A percentile compares a stretch with the other conserved stretches of the same genome.
phyloP scores from a whole-genome alignment of 345 rosid species.

The Hibiscus mutabilis region DNA sequence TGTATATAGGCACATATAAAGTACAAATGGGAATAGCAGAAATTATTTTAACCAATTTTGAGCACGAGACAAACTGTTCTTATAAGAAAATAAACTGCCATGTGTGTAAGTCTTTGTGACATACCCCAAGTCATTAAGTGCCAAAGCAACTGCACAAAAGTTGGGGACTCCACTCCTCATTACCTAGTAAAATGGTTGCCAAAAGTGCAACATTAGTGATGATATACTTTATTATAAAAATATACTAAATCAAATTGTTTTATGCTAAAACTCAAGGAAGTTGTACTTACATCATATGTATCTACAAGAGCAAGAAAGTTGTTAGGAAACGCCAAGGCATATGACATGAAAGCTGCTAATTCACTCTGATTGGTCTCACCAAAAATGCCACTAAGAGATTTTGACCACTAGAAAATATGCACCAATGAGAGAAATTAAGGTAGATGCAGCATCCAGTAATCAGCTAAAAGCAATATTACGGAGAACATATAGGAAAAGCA shows the following conservation, averaged over 20 bases:
- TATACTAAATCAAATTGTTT: not conserved
- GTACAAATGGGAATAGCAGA: not conserved
- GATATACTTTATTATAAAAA: not conserved
- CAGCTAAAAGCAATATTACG: not conserved
- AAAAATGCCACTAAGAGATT: slow-evolving; percentile 41
- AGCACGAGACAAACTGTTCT: not conserved
- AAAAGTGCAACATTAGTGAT: slow-evolving; percentile 1
- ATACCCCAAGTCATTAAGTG: slow-evolving; percentile 75
- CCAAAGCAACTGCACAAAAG: no score
- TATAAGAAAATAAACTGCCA: not conserved
- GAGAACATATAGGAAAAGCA: not conserved
- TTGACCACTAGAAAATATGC: slow-evolving; percentile 49
- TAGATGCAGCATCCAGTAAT: not conserved
- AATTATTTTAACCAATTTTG: not conserved
- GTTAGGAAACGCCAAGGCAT: no score
- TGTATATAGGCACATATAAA: not conserved
- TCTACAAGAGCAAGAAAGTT: no score
- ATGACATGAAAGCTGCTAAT: no score
- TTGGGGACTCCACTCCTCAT: slow-evolving; percentile 86
- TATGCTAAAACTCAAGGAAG: slow-evolving; percentile 3
- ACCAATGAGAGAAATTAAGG: slow-evolving; percentile 7
- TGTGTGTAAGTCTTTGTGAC: slow-evolving; percentile 15
- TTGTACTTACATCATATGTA: slow-evolving; percentile 76
- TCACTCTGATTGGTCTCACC: slow-evolving; percentile 92
- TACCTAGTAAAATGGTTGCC: slow-evolving; percentile 38